Evolutionary conservation across 306 rosid species (phyloP).

Genomic region (Benincasa hispida): DNA sequence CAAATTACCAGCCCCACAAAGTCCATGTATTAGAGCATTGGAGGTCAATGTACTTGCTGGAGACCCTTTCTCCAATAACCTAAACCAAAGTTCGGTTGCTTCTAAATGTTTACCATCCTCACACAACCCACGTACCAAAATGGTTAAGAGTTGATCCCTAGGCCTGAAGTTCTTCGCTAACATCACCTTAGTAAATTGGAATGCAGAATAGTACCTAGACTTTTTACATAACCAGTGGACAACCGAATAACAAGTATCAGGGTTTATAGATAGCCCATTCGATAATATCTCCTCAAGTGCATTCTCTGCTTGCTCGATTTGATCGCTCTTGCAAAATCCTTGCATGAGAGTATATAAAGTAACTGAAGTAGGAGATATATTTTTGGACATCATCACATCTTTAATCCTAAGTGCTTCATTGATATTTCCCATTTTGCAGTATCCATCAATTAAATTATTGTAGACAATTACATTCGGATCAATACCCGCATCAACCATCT

Average conservation of each 20-base stretch:
- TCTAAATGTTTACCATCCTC: constrained; percentile 35
- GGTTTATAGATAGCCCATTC: constrained; percentile 26
- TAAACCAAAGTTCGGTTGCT: constrained; percentile 61
- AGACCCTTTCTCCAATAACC: constrained; percentile 34
- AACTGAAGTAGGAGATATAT: constrained; percentile 43
- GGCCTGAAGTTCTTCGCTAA: constrained; percentile 39
- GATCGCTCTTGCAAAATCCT: constrained; percentile 39
- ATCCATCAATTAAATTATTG: constrained; percentile 48
- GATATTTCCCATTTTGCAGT: constrained; percentile 45
- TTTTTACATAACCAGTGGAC: constrained; percentile 31
- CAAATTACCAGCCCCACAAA: constrained; percentile 38
- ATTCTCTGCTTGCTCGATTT: constrained; percentile 37
- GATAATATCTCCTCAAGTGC: constrained; percentile 25
- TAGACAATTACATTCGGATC: constrained; percentile 45
- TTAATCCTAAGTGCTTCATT: constrained; percentile 39
- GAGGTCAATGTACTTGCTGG: constrained; percentile 46
- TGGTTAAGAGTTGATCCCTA: constrained; percentile 44
- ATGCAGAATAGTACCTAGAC: constrained; percentile 36
- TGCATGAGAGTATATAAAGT: constrained; percentile 47
- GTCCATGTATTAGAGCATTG: constrained; percentile 59
- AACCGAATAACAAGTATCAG: constrained; percentile 35
- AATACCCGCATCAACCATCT: constrained; percentile 42
- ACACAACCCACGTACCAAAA: constrained; percentile 49
- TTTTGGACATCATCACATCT: constrained; percentile 49
- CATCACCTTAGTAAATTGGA: constrained; percentile 27